Evolutionary conservation across 2,329 filamentous ascomycete genomes (phyloP), one percentile per base, ranked within the genome.

Genomic region (Epichloe brachyelytri): DNA sequence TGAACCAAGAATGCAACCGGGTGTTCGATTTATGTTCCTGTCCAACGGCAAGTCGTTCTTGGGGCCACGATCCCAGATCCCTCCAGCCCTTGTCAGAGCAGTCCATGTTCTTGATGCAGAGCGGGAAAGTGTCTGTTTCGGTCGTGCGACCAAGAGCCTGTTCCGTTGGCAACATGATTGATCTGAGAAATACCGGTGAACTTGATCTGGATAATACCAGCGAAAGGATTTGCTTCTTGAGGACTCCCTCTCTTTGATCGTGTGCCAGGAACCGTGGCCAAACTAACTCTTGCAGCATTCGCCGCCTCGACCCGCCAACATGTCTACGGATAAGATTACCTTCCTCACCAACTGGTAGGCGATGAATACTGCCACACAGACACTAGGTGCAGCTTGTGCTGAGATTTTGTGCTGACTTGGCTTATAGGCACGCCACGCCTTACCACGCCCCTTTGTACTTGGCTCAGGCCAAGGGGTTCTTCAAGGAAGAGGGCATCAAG

Each of bases 191-290:
- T 83, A 86, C 82, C 82, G 82, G 73, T 72, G 76, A 86, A 88
- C 83, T 87, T 87, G 83, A 86, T 85, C 82, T 85, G 82, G 80
- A 82, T 83, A 86, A 86, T 86, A 77, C 82, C 82, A 86, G 84
- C 84, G 85, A 83, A 87, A 87, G 84, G 80, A 87, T 79, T 83
- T 87, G 84, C 84, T 84, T 83, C 79, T 80, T 80, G 75, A 53
- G 44, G 51, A 48, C 43, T 17, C 44, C 26, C 26, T n/a, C 47
- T 30, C 38, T 17, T 45, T 36, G n/a, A 19, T 20, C 5, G 53
- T 52, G 20, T 46, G 45, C 49, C 60, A 62, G 56, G 59, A 59
- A 59, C n/a, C 8, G 40, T 63, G 60, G 64, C 62, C 48, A 56
- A 64, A 72, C 74, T 80, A 66, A 80, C 72, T 62, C 58, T 55